Percentiles rank a stretch among this genome's conserved stretches.
These are phyloP conservation scores for Rhynchosporium graminicola DNA, from an alignment of 2,329 filamentous ascomycete species.

Conservation along the genomic window DNA sequence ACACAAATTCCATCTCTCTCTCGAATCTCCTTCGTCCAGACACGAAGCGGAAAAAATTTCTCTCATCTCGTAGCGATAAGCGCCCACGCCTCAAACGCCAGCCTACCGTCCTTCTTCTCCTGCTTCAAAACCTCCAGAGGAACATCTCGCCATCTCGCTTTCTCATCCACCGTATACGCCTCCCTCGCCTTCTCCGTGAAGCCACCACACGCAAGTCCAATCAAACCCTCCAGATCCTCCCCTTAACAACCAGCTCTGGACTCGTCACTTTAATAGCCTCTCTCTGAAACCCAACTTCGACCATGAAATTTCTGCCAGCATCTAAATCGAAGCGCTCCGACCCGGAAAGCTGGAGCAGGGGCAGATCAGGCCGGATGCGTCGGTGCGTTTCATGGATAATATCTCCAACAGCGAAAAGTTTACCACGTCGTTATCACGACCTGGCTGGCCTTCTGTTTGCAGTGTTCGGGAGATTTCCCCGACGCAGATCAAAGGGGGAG, in stretches of 20 bases:
- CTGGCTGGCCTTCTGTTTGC: neutral
- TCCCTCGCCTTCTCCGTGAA: conserved; percentile 39
- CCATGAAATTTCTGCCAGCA: conserved; percentile 1
- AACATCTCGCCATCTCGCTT: conserved; percentile 2
- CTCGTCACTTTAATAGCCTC: neutral
- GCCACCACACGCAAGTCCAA: conserved; percentile 37
- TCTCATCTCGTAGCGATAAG: conserved; percentile 1
- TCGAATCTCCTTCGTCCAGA: too few relatives aligned
- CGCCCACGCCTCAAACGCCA: conserved; percentile 9
- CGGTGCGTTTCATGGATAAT: conserved; percentile 6
- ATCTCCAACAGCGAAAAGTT: neutral
- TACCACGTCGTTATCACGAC: conserved; percentile 10
- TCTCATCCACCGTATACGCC: conserved; percentile 18
- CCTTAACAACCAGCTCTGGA: conserved; percentile 29
- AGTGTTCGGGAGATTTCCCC: conserved; percentile 10
- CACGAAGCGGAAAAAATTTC: too few relatives aligned
- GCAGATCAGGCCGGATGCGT: conserved; percentile 12
- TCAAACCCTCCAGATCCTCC: conserved; percentile 38
- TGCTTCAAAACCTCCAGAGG: neutral
- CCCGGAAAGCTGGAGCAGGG: conserved; percentile 1
- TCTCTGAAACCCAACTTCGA: conserved; percentile 1
- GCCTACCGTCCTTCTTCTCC: conserved; percentile 3
- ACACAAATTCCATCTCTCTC: too few relatives aligned
- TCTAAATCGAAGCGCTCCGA: neutral
- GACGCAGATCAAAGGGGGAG: neutral